Evolutionary conservation across 2,329 filamentous ascomycete species (phyloP).

Genomic region (Elsinoe batatas): DNA sequence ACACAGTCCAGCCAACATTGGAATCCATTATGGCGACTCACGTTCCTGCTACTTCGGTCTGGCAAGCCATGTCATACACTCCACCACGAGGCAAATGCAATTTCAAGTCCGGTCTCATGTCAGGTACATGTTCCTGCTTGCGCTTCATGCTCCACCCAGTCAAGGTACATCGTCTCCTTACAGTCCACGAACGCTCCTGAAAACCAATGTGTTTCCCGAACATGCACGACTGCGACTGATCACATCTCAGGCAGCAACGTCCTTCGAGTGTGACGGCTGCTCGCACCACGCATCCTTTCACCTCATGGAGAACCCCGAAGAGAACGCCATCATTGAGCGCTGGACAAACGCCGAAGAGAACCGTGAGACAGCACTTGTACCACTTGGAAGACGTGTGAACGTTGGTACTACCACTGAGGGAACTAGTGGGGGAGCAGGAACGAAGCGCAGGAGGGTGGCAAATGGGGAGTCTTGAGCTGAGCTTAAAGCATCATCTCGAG

Average conservation of each 20-base stretch:
- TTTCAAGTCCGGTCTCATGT: constrained; percentile 38
- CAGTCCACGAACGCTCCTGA: background rate
- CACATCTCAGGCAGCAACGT: constrained; percentile 33
- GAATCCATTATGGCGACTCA: background rate
- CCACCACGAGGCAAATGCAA: constrained; percentile 44
- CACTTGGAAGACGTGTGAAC: background rate
- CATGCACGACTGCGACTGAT: background rate
- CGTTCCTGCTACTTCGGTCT: constrained; percentile 30
- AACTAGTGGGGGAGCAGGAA: background rate
- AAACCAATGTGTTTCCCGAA: background rate
- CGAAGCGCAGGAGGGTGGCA: constrained; percentile 14
- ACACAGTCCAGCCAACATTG: background rate
- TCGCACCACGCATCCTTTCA: constrained; percentile 47
- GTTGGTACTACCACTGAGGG: background rate
- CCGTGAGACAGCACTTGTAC: constrained; percentile 19
- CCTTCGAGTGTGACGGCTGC: constrained; percentile 48
- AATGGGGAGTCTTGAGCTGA: background rate
- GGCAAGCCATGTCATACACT: constrained; percentile 42
- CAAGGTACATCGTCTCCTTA: constrained; percentile 32
- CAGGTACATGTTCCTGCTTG: constrained; percentile 41
- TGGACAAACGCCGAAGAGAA: constrained; percentile 27
- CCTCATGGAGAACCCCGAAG: constrained; percentile 41
- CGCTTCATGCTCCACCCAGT: constrained; percentile 50
- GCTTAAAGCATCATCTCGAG: no score
- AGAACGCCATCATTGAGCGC: constrained; percentile 38